Percentiles rank a stretch among this genome's conserved stretches.
These are phyloP conservation scores for Amylostereum areolatum DNA, from an alignment of 1,284 basidiomycete genomes.

Conservation along the genomic window DNA sequence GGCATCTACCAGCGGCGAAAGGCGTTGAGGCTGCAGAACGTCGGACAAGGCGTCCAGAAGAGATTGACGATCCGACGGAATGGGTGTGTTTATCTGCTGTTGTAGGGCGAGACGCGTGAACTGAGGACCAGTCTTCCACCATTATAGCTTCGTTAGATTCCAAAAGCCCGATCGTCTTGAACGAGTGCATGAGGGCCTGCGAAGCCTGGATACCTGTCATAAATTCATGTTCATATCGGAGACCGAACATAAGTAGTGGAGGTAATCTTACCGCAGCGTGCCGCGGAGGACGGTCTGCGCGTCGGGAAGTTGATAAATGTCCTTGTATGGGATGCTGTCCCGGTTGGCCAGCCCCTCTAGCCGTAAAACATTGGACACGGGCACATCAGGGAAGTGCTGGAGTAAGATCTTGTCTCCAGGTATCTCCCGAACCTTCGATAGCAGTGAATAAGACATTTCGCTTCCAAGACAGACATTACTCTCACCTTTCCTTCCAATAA, in stretches of 20 bases:
- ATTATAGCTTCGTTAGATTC: constrained; percentile 34
- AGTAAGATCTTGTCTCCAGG: constrained; percentile 50
- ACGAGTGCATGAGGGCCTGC: constrained; percentile 68
- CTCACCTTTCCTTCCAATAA: constrained; percentile 53
- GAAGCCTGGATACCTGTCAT: constrained; percentile 82
- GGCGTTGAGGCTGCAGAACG: constrained; percentile 28
- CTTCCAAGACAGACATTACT: constrained; percentile 1
- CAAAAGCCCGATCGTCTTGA: constrained; percentile 73
- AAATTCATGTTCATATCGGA: too few relatives aligned
- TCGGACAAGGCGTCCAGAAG: constrained; percentile 33
- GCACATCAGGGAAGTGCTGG: constrained; percentile 58
- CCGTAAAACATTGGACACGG: constrained; percentile 61
- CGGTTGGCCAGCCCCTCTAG: constrained; percentile 90
- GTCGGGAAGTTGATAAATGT: constrained; percentile 61
- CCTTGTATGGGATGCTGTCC: constrained; percentile 75
- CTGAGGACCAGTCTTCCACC: constrained; percentile 38
- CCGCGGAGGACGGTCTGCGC: constrained; percentile 70
- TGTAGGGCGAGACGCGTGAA: constrained; percentile 34
- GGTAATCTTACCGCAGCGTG: constrained; percentile 63
- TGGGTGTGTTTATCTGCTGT: constrained; percentile 19
- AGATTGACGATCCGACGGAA: constrained; percentile 28
- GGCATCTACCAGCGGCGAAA: constrained; percentile 39
- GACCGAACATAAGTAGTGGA: too few relatives aligned
- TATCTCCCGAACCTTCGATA: constrained; percentile 42
- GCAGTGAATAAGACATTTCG: neutral